Percentiles rank a stretch among this genome's conserved stretches.
Evolutionary conservation across 2,329 filamentous ascomycete genomes (phyloP).

Genomic region (Colletotrichum sp.): DNA sequence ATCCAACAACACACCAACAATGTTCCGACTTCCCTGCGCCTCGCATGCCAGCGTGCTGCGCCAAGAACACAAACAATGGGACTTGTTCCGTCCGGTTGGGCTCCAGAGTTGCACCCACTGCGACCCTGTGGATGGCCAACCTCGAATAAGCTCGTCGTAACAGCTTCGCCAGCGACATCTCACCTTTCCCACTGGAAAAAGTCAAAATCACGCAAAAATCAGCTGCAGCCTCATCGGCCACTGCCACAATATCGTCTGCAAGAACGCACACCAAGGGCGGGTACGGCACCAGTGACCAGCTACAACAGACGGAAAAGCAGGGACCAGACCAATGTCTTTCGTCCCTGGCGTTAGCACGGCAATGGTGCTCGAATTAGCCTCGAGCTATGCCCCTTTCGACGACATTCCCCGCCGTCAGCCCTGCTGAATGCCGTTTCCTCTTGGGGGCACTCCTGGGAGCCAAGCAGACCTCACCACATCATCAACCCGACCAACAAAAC

Average conservation of each 20-base stretch:
- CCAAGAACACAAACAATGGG: background rate
- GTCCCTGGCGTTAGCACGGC: slow-evolving; percentile 10
- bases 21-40: background rate
- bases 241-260: slow-evolving; percentile 4
- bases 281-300: background rate
- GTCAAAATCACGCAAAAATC: background rate
- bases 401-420: slow-evolving; percentile 2
- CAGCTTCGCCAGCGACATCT: background rate
- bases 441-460: background rate
- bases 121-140: background rate
- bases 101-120: slow-evolving; percentile 6
- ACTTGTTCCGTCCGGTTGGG: slow-evolving; percentile 5
- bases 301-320: background rate
- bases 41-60: background rate
- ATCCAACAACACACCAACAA: background rate
- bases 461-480: slow-evolving; percentile 14
- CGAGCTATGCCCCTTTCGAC: background rate
- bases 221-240: background rate
- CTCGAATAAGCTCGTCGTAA: slow-evolving; percentile 10
- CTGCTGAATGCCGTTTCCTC: slow-evolving; percentile 11
- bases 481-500: slow-evolving; percentile 4
- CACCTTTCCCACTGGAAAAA: background rate
- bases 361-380: slow-evolving; percentile 15
- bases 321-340: background rate
- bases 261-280: background rate